phyloP scores from a whole-genome alignment of 2,329 filamentous ascomycete species.

The Pyrenochaeta sp. region DNA sequence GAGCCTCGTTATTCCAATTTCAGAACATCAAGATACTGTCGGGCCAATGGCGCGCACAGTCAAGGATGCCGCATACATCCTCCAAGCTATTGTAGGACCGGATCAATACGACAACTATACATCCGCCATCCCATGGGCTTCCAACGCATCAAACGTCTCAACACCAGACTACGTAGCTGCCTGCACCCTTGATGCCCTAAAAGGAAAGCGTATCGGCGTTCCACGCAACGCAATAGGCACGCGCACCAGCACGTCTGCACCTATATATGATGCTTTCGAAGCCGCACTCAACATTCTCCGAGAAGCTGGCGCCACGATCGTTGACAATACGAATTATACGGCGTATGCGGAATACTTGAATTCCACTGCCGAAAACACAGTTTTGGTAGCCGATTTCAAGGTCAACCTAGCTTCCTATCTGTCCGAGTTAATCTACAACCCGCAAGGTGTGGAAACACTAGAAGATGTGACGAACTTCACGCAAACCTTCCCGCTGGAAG shows the following conservation, averaged over 20 bases:
- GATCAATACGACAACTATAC: conserved; percentile 67
- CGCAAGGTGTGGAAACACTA: conserved; percentile 62
- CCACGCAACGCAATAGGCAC: conserved; percentile 65
- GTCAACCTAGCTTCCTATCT: conserved; percentile 67
- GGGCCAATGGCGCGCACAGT: conserved; percentile 67
- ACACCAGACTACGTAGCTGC: conserved; percentile 69
- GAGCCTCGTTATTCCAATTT: conserved; percentile 71
- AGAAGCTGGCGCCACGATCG: conserved; percentile 66
- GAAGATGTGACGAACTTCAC: conserved; percentile 65
- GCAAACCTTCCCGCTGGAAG: conserved; percentile 60
- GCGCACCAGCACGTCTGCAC: conserved; percentile 39
- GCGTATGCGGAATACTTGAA: conserved; percentile 57
- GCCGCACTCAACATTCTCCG: conserved; percentile 61
- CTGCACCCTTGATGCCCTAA: conserved; percentile 62
- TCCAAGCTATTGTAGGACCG: conserved; percentile 66
- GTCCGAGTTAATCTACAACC: conserved; percentile 64
- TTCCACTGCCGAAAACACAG: conserved; percentile 52
- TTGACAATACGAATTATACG: conserved; percentile 68
- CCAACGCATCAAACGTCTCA: conserved; percentile 46
- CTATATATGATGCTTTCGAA: conserved; percentile 64
- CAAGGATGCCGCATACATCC: conserved; percentile 65
- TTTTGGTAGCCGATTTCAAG: conserved; percentile 68
- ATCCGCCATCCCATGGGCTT: conserved; percentile 61
- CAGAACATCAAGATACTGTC: conserved; percentile 64
- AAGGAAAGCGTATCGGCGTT: conserved; percentile 70